Evolutionary conservation across 768 basidiomycete species (phyloP).

Genomic region (Mycena metata): DNA sequence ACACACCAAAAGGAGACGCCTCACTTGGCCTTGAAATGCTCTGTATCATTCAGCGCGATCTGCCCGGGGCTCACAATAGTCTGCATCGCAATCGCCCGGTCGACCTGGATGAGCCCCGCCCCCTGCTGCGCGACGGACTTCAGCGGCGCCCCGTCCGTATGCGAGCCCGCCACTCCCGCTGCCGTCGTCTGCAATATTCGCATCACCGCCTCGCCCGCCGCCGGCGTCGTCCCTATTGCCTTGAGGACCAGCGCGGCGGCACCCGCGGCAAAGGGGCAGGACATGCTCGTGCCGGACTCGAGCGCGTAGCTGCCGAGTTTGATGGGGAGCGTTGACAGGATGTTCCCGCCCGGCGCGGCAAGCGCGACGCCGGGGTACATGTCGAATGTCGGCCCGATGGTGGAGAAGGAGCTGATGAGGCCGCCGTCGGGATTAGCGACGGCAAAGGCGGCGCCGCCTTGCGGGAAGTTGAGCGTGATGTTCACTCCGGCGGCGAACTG

Average conservation of each 20-base stretch:
- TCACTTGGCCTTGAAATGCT: constrained; percentile 48
- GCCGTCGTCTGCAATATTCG: constrained; percentile 29
- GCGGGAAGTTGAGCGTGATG: constrained; percentile 51
- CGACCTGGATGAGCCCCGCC: constrained; percentile 57
- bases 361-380: constrained; percentile 49
- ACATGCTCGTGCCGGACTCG: constrained; percentile 57
- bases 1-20: neutral
- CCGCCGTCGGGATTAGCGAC: constrained; percentile 66
- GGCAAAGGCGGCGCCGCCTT: constrained; percentile 44
- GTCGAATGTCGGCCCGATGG: constrained; percentile 61
- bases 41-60: constrained; percentile 63
- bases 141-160: constrained; percentile 44
- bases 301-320: constrained; percentile 53
- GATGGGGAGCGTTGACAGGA: constrained; percentile 60
- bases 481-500: constrained; percentile 45
- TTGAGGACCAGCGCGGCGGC: constrained; percentile 56
- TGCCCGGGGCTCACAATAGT: constrained; percentile 57
- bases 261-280: constrained; percentile 58
- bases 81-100: constrained; percentile 55
- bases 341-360: constrained; percentile 21
- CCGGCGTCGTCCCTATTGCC: constrained; percentile 49
- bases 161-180: constrained; percentile 10
- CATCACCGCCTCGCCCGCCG: constrained; percentile 33
- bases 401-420: constrained; percentile 63
- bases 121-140: constrained; percentile 54